Evolutionary conservation across 768 basidiomycete species (phyloP).

Genomic region (Tulasnella sp.): DNA sequence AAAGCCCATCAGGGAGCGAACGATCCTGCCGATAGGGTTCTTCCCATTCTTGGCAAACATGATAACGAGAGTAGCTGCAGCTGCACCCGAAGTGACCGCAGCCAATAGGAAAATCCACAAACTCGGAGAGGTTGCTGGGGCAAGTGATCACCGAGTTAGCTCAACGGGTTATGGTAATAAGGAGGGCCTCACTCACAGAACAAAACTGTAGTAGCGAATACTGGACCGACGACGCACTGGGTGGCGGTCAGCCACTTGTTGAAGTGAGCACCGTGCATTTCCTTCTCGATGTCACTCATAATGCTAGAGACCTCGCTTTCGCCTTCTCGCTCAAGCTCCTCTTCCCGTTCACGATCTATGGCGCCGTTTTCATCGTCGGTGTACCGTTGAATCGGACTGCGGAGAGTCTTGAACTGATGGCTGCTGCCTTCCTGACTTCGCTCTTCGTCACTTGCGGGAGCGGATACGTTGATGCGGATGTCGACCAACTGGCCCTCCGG

Average conservation of each 20-base stretch:
- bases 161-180: neutral
- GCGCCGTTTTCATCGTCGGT: neutral
- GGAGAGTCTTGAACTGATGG: neutral
- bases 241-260: conserved; percentile 81
- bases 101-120: conserved; percentile 21
- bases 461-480: conserved; percentile 42
- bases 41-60: conserved; percentile 48
- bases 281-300: conserved; percentile 60
- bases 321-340: conserved; percentile 30
- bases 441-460: conserved; percentile 42
- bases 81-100: conserved; percentile 25
- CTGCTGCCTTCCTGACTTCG: conserved; percentile 19
- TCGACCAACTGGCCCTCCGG: conserved; percentile 52
- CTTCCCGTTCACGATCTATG: conserved; percentile 16
- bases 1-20: conserved; percentile 88
- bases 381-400: neutral
- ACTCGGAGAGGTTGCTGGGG: neutral
- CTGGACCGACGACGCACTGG: conserved; percentile 78
- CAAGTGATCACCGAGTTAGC: neutral
- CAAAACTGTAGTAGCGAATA: conserved; percentile 70
- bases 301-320: conserved; percentile 30
- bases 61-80: conserved; percentile 26
- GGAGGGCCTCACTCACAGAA: conserved; percentile 55
- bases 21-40: conserved; percentile 55
- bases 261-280: conserved; percentile 53